Conservation (phyloP, 305 asterid genomes). For the Solanum chacoense region DNA sequence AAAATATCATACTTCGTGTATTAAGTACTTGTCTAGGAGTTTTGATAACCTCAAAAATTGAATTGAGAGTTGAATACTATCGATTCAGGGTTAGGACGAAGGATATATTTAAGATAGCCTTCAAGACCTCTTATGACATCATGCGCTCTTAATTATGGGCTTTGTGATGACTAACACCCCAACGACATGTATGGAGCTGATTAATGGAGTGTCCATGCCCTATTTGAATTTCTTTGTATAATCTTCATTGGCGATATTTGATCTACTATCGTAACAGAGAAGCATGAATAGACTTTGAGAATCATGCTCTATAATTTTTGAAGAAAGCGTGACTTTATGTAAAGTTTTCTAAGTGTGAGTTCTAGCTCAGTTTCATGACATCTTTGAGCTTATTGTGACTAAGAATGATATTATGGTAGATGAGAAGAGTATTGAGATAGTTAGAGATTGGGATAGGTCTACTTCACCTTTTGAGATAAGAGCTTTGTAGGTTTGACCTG, state of each 20-base stretch:
- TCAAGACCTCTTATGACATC: background rate
- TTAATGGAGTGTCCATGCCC: background rate
- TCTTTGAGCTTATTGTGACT: no score
- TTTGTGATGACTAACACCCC: background rate
- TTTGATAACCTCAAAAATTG: background rate
- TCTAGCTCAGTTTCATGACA: background rate
- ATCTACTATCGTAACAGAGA: background rate
- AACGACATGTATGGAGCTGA: background rate
- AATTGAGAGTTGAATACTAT: background rate
- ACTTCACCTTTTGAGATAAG: background rate
- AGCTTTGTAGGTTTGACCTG: background rate
- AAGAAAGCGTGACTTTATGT: background rate
- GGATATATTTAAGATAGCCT: background rate
- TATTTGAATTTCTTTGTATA: no score
- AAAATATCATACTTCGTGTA: no score
- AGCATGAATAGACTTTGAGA: background rate
- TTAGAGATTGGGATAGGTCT: background rate
- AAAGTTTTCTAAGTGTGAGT: background rate
- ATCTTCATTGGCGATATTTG: background rate
- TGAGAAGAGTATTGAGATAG: background rate
- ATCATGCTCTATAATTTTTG: background rate
- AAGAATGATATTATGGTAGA: background rate
- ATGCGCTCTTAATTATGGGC: background rate
- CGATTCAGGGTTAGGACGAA: background rate
- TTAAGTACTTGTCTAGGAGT: background rate